phyloP scores from a whole-genome alignment of 1,284 basidiomycete genomes.

The Pisolithus thermaeus region DNA sequence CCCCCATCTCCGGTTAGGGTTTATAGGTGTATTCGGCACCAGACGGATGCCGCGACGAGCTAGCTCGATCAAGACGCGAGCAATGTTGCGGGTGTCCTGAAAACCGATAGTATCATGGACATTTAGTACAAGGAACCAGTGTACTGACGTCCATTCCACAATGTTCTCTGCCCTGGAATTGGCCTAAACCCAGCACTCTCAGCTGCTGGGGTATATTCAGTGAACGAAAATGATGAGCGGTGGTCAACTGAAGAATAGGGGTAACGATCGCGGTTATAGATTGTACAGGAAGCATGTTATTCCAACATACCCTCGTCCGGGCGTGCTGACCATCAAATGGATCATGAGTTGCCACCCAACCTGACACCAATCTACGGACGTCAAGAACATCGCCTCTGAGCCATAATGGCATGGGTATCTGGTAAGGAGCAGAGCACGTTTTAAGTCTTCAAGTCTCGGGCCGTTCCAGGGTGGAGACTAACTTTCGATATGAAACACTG shows the following conservation, averaged over 20 bases:
- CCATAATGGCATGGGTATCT: conserved; percentile 69
- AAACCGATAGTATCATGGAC: conserved; percentile 10
- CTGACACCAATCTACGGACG: conserved; percentile 54
- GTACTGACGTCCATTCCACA: conserved; percentile 81
- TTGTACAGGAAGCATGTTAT: conserved; percentile 12
- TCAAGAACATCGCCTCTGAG: conserved; percentile 65
- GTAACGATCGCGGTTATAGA: conserved; percentile 7
- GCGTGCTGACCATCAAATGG: conserved; percentile 18
- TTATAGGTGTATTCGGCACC: conserved; percentile 67
- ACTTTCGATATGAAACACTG: conserved; percentile 83
- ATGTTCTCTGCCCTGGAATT: conserved; percentile 80
- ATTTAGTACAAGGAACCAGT: conserved; percentile 11
- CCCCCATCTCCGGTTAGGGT: conserved; percentile 63
- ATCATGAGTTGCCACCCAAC: conserved; percentile 31
- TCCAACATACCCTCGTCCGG: conserved; percentile 21
- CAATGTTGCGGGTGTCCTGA: conserved; percentile 83
- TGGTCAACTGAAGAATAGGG: conserved; percentile 10
- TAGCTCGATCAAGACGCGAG: conserved; percentile 71
- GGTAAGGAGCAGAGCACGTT: conserved; percentile 12
- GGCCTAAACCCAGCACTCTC: conserved; percentile 47
- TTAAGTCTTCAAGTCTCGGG: conserved; percentile 21
- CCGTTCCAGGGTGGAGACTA: conserved; percentile 29
- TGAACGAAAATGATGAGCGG: conserved; percentile 25
- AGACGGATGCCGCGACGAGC: conserved; percentile 61
- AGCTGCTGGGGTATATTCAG: conserved; percentile 64